phyloP scores from a whole-genome alignment of 1,139 yeast genomes.

The Schizosaccharomyces versatilis region DNA sequence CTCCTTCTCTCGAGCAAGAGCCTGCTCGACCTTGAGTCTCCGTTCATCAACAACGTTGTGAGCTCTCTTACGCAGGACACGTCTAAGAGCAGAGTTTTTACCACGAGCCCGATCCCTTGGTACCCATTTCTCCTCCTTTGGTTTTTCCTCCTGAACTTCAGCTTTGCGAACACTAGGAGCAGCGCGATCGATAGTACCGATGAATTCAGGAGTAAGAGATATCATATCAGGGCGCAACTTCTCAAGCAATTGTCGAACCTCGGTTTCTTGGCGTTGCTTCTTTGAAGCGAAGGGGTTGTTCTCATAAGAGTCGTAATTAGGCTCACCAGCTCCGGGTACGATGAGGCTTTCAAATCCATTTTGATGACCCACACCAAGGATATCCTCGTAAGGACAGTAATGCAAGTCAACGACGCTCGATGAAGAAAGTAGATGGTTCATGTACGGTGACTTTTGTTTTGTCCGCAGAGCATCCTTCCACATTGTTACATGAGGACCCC shows the following conservation, averaged over 20 bases:
- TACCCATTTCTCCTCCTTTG: conserved; percentile 21
- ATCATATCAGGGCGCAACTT: conserved; percentile 86
- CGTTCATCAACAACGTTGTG: conserved; percentile 78
- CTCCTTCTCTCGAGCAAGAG: conserved; percentile 51
- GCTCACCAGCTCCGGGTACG: conserved; percentile 95
- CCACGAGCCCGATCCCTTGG: conserved; percentile 32
- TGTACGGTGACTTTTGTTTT: conserved; percentile 58
- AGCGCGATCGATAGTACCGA: conserved; percentile 62
- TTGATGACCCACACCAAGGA: conserved; percentile 69
- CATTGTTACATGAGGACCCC: conserved; percentile 78
- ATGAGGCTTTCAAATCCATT: conserved; percentile 59
- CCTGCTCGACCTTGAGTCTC: conserved; percentile 56
- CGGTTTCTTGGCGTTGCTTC: conserved; percentile 82
- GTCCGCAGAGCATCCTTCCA: conserved; percentile 50
- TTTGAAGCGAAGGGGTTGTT: conserved; percentile 79
- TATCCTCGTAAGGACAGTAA: conserved; percentile 90
- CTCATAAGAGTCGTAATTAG: conserved; percentile 87
- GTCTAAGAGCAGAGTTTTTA: conserved; percentile 65
- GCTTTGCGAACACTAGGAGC: conserved; percentile 24
- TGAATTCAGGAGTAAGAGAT: conserved; percentile 64
- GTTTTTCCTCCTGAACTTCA: conserved; percentile 20
- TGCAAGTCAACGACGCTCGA: conserved; percentile 42
- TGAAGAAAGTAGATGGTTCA: conserved; percentile 73
- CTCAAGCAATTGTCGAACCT: conserved; percentile 66
- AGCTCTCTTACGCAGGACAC: conserved; percentile 62